These are phyloP conservation scores for Nemania diffusa DNA, from an alignment of 2,329 filamentous ascomycete genomes.

Conservation along the genomic window DNA sequence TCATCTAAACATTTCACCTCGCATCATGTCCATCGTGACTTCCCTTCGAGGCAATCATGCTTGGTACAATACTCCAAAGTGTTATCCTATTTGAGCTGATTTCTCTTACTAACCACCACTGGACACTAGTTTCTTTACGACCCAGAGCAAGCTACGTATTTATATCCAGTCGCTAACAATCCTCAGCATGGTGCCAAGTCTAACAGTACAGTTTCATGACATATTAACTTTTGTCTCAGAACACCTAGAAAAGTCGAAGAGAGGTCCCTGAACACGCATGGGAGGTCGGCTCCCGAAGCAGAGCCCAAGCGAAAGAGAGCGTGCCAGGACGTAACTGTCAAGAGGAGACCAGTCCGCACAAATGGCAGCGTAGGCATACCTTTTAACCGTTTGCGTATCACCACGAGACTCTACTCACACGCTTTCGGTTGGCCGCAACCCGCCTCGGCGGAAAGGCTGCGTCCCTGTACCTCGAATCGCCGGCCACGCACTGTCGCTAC, in stretches of 20 bases:
- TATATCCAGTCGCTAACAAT: neutral
- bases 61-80: neutral
- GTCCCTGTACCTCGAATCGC: constrained; percentile 30
- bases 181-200: neutral
- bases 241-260: neutral
- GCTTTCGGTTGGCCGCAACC: constrained; percentile 9
- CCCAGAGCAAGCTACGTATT: neutral
- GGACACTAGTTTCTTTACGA: too few relatives aligned
- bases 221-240: neutral
- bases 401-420: constrained; percentile 30
- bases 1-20: neutral
- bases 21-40: neutral
- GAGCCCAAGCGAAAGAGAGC: constrained; percentile 29
- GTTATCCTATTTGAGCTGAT: neutral
- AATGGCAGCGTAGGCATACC: constrained; percentile 24
- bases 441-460: constrained; percentile 9
- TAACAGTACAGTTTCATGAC: neutral
- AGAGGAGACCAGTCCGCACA: constrained; percentile 23
- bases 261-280: constrained; percentile 26
- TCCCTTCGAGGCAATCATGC: neutral
- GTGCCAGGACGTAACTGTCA: constrained; percentile 27
- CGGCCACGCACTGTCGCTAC: constrained; percentile 17
- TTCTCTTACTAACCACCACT: neutral
- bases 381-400: constrained; percentile 21
- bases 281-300: constrained; percentile 27